Evolutionary conservation across 768 basidiomycete genomes (phyloP).

Genomic region (Boletus eberwhitei): DNA sequence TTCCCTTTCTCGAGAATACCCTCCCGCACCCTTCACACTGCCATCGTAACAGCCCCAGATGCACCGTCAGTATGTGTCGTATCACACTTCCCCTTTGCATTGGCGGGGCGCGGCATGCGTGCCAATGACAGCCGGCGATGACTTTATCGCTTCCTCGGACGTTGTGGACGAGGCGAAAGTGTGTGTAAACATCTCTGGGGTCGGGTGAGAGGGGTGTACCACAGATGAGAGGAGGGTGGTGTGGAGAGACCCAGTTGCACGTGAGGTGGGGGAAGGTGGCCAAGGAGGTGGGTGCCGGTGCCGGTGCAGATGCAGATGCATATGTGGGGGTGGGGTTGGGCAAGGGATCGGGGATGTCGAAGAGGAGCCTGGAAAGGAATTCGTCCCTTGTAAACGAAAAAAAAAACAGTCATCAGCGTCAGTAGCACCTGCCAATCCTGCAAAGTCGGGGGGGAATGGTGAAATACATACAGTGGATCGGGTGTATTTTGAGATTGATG

Average conservation of each 20-base stretch:
- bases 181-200: conserved; percentile 4
- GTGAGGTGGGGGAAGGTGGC: not conserved
- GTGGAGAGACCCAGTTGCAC: conserved; percentile 12
- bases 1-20: conserved; percentile 19
- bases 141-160: conserved; percentile 20
- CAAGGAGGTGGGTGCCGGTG: not conserved
- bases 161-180: conserved; percentile 15
- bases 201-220: conserved; percentile 6
- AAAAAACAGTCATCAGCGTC: not conserved
- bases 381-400: conserved; percentile 9
- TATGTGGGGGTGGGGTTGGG: not conserved
- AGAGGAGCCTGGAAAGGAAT: conserved; percentile 12
- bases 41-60: conserved; percentile 17
- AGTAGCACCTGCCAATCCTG: not conserved
- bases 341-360: not conserved
- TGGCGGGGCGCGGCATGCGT: conserved; percentile 8
- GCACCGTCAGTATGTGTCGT: conserved; percentile 17
- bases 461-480: conserved; percentile 13
- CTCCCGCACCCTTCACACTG: conserved; percentile 10
- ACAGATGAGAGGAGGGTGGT: not conserved
- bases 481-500: not conserved
- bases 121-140: conserved; percentile 9
- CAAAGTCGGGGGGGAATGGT: not conserved
- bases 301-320: not conserved
- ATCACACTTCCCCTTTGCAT: conserved; percentile 24